Conservation (phyloP, 345 rosid species). For the Camelina neglecta region DNA sequence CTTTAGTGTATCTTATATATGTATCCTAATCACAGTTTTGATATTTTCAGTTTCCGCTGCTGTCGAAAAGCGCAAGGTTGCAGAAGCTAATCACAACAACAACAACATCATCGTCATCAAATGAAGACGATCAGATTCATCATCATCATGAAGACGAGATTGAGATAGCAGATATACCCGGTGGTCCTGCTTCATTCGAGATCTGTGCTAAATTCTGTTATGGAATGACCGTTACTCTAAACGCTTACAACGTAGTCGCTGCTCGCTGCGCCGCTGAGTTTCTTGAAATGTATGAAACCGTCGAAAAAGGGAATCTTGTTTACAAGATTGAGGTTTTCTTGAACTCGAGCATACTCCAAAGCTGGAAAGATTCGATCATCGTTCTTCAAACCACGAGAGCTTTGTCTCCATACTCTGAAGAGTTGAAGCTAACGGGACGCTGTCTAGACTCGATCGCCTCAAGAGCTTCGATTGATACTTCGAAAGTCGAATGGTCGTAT, state of each 20-base stretch:
- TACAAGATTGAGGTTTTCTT: slow-evolving; percentile 82
- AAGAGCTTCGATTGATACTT: slow-evolving; percentile 63
- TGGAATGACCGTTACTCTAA: slow-evolving; percentile 88
- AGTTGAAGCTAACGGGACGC: slow-evolving; percentile 63
- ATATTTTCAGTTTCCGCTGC: slow-evolving; percentile 59
- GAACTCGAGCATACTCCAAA: slow-evolving; percentile 67
- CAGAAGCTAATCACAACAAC: slow-evolving; percentile 62
- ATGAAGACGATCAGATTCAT: slow-evolving; percentile 54
- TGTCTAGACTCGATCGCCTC: slow-evolving; percentile 73
- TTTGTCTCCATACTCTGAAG: slow-evolving; percentile 61
- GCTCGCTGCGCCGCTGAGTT: slow-evolving; percentile 90
- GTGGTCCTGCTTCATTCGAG: slow-evolving; percentile 92
- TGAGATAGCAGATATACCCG: slow-evolving; percentile 73
- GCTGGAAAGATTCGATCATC: slow-evolving; percentile 83
- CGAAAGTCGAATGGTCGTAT: slow-evolving; percentile 80
- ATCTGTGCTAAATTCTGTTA: slow-evolving; percentile 94
- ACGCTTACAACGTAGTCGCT: slow-evolving; percentile 86
- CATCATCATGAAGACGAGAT: slow-evolving; percentile 62
- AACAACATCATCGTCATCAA: slow-evolving; percentile 37
- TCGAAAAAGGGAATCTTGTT: slow-evolving; percentile 72
- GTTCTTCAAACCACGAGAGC: slow-evolving; percentile 70
- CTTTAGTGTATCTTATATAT: background rate
- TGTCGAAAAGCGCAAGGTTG: slow-evolving; percentile 66
- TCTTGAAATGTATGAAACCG: slow-evolving; percentile 70
- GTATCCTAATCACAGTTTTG: background rate